Percentiles rank a stretch among this genome's conserved stretches.
Conservation (phyloP, 306 rosid genomes). For the Senna tora region DNA sequence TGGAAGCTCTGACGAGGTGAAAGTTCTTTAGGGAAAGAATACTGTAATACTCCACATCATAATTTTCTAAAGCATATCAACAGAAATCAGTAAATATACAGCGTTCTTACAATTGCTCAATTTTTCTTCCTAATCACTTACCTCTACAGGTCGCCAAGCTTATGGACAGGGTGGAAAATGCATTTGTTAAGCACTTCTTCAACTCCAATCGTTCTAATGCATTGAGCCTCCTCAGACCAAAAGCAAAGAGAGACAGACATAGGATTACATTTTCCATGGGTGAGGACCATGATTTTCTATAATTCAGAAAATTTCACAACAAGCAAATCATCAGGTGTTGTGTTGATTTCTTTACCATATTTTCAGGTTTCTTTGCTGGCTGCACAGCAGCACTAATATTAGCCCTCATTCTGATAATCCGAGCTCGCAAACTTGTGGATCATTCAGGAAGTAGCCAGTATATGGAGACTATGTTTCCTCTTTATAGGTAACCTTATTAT, state of each 20-base stretch:
- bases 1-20: constrained; percentile 77
- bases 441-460: constrained; percentile 42
- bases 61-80: too few species aligned
- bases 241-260: constrained; percentile 63
- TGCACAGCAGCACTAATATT: constrained; percentile 57
- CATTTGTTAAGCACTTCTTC: constrained; percentile 52
- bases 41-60: neutral
- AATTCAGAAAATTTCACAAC: neutral
- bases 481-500: constrained; percentile 70
- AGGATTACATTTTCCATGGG: constrained; percentile 65
- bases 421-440: constrained; percentile 43
- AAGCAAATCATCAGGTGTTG: neutral
- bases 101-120: constrained; percentile 10
- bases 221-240: constrained; percentile 63
- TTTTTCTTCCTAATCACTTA: constrained; percentile 12
- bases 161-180: constrained; percentile 47
- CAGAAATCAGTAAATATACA: neutral
- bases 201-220: constrained; percentile 69
- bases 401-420: constrained; percentile 57
- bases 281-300: constrained; percentile 26
- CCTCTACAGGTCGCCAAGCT: constrained; percentile 44
- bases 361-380: constrained; percentile 73
- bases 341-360: constrained; percentile 5
- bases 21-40: constrained; percentile 7
- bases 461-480: constrained; percentile 77